Percentiles rank a stretch among this genome's conserved stretches.
Evolutionary conservation across 345 rosid genomes (phyloP).

Genomic region (Triadica sebifera): DNA sequence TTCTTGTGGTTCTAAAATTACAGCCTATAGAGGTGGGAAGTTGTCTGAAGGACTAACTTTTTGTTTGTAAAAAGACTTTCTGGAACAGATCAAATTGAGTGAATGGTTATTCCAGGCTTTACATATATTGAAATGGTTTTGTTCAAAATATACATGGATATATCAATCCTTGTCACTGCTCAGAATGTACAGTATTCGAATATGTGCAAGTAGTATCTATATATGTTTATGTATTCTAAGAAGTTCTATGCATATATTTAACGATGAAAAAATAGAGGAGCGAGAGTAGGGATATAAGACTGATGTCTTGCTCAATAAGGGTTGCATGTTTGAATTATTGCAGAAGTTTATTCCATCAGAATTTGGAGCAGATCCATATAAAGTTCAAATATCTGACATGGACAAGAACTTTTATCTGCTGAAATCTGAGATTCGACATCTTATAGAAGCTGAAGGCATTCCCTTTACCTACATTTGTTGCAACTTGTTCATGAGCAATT

Average conservation of each 20-base stretch:
- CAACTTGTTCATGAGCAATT: conserved; percentile 56
- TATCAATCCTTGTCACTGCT: background rate
- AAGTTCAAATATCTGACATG: conserved; percentile 54
- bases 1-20: background rate
- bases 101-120: background rate
- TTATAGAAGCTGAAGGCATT: conserved; percentile 62
- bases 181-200: background rate
- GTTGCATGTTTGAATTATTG: conserved; percentile 13
- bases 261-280: background rate
- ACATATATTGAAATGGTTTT: background rate
- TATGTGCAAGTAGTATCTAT: background rate
- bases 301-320: background rate
- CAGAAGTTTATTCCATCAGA: conserved; percentile 90
- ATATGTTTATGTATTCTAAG: background rate
- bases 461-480: conserved; percentile 67
- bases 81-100: background rate
- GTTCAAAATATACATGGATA: background rate
- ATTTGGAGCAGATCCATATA: conserved; percentile 74
- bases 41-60: background rate
- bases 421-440: conserved; percentile 62
- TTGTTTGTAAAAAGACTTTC: background rate
- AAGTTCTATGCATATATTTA: background rate
- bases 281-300: background rate
- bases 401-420: conserved; percentile 54
- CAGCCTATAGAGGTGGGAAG: background rate